These are phyloP conservation scores for Trebouxia sp. DNA, from an alignment of 139 green algal genomes.

Conservation along the genomic window DNA sequence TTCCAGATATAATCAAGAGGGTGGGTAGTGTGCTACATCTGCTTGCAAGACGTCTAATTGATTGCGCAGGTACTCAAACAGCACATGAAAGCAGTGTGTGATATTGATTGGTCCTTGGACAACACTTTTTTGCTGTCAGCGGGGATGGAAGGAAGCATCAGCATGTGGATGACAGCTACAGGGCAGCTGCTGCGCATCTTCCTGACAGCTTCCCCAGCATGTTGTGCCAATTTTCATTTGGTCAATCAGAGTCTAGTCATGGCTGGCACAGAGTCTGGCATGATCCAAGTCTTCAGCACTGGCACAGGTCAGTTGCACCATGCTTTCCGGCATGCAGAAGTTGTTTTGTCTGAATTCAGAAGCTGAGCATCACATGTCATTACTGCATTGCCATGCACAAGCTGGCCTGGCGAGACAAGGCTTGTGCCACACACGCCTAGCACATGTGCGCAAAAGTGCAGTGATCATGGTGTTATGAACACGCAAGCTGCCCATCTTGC, in stretches of 20 bases:
- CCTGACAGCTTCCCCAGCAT: conserved; percentile 1
- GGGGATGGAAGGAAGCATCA: conserved; percentile 29
- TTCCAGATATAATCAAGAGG: no score
- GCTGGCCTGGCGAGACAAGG: no score
- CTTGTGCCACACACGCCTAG: no score
- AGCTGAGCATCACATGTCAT: not conserved
- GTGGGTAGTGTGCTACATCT: no score
- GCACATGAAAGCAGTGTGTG: conserved; percentile 35
- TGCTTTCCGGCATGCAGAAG: not conserved
- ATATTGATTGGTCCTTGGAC: conserved; percentile 41
- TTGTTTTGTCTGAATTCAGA: not conserved
- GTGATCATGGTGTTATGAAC: no score
- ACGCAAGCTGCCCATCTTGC: no score
- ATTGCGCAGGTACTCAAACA: conserved; percentile 19
- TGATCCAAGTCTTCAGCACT: conserved; percentile 37
- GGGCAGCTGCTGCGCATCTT: conserved; percentile 27
- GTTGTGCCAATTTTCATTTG: conserved; percentile 35
- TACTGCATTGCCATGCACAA: not conserved
- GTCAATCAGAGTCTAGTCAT: conserved; percentile 48
- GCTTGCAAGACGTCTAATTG: not conserved
- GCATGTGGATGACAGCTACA: conserved; percentile 28
- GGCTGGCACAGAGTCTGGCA: conserved; percentile 25
- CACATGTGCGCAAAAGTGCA: no score
- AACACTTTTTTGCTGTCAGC: conserved; percentile 40
- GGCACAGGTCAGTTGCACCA: conserved; percentile 35